A percentile compares a stretch with the other conserved stretches of the same genome.
phyloP scores from a whole-genome alignment of 106 monocot species.

The Allium cepa region DNA sequence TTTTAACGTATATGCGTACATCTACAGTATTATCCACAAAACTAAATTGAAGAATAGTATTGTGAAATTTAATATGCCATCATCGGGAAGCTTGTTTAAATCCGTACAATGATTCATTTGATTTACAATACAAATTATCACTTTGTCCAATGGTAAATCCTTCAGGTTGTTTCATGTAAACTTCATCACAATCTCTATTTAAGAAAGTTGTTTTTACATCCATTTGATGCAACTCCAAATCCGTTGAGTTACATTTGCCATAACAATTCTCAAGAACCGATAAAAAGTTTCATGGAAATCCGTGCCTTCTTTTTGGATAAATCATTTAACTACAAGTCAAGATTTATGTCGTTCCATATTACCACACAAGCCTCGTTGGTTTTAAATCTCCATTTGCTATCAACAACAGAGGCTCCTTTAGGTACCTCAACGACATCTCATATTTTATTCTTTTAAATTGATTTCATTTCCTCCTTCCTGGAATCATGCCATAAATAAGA shows the following conservation, averaged over 20 bases:
- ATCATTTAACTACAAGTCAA: neutral
- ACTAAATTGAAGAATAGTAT: neutral
- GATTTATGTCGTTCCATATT: slow-evolving; percentile 9
- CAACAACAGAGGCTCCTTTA: neutral
- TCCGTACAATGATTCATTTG: neutral
- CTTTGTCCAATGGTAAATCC: neutral
- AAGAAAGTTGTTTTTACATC: slow-evolving; percentile 4
- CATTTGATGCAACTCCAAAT: slow-evolving; percentile 10
- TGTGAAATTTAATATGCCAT: neutral
- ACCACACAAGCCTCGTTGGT: slow-evolving; percentile 8
- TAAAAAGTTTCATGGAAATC: slow-evolving; percentile 1
- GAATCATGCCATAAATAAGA: slow-evolving; percentile 1
- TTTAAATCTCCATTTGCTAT: slow-evolving; percentile 10
- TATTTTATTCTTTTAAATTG: slow-evolving; percentile 6
- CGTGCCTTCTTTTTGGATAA: slow-evolving; percentile 9
- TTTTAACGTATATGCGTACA: neutral
- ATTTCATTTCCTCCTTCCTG: slow-evolving; percentile 10
- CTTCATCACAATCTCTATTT: neutral
- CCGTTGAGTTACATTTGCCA: slow-evolving; percentile 3
- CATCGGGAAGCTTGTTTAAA: neutral
- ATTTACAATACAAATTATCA: neutral
- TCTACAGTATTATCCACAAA: neutral
- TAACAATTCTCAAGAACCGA: neutral
- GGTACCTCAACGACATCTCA: slow-evolving; percentile 9
- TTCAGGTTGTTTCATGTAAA: neutral